A percentile compares a stretch with the other conserved stretches of the same genome.
These are phyloP conservation scores for Phytopythium boreale DNA, from an alignment of 352 stramenopile genomes.

Conservation along the genomic window DNA sequence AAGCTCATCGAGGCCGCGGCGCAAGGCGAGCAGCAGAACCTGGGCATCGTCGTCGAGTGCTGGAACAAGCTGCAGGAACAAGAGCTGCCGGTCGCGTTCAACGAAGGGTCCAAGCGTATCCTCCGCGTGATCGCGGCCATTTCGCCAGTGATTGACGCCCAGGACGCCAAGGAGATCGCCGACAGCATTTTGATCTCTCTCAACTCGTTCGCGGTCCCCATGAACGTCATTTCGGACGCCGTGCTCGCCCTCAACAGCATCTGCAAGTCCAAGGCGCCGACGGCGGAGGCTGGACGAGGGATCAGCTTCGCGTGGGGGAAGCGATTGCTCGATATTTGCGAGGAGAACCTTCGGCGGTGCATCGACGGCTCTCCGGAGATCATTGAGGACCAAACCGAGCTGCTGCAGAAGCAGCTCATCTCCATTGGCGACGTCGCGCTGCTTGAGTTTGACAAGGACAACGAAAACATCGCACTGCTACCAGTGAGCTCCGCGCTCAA, in stretches of 20 bases:
- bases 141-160: constrained; percentile 64
- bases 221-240: constrained; percentile 77
- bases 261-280: constrained; percentile 68
- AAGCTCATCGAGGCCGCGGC: constrained; percentile 49
- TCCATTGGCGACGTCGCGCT: constrained; percentile 76
- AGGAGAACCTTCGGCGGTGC: constrained; percentile 54
- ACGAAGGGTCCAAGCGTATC: constrained; percentile 79
- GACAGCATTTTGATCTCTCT: constrained; percentile 72
- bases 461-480: constrained; percentile 63
- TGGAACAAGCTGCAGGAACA: constrained; percentile 80
- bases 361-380: constrained; percentile 53
- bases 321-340: constrained; percentile 57
- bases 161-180: constrained; percentile 71
- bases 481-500: constrained; percentile 45
- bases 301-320: constrained; percentile 70
- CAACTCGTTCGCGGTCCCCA: constrained; percentile 69
- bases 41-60: constrained; percentile 70
- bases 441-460: constrained; percentile 77
- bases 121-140: constrained; percentile 77
- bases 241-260: constrained; percentile 76
- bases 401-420: constrained; percentile 80
- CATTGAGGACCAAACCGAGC: constrained; percentile 46
- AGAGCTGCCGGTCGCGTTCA: constrained; percentile 56
- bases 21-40: constrained; percentile 54
- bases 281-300: constrained; percentile 41